These are phyloP conservation scores for Aspergillus nanangensis DNA, from an alignment of 495 filamentous ascomycete genomes.

Conservation along the genomic window DNA sequence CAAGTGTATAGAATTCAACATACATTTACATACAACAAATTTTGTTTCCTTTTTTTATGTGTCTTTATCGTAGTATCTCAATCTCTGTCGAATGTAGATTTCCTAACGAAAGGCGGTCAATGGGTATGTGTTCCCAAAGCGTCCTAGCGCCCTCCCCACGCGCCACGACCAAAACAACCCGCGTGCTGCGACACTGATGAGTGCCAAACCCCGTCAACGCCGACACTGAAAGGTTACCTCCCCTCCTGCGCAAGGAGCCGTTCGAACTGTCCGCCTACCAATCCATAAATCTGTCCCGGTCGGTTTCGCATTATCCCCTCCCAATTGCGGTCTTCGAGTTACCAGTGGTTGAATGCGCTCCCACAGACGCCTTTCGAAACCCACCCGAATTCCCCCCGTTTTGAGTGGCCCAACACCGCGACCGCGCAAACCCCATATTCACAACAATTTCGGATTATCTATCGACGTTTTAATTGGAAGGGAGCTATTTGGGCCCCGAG, in stretches of 20 bases:
- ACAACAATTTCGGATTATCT: not conserved
- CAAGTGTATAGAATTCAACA: too few species aligned
- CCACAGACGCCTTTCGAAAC: conserved; percentile 5
- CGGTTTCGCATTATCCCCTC: not conserved
- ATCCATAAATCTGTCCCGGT: not conserved
- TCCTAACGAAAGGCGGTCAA: too few species aligned
- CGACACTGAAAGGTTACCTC: conserved; percentile 5
- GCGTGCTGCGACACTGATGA: conserved; percentile 28
- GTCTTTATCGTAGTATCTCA: too few species aligned
- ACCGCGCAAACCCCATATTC: conserved; percentile 1
- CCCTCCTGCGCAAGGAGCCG: conserved; percentile 19
- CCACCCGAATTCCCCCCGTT: not conserved
- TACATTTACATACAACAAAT: too few species aligned
- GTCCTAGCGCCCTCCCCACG: conserved; percentile 38
- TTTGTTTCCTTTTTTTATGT: too few species aligned
- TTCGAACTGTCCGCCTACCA: not conserved
- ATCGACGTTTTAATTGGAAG: not conserved
- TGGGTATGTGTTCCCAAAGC: conserved; percentile 18
- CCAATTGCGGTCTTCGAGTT: conserved; percentile 6
- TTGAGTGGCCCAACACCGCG: not conserved
- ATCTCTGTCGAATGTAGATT: too few species aligned
- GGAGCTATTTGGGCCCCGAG: too few species aligned
- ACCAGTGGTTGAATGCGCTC: conserved; percentile 10
- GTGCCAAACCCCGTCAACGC: conserved; percentile 11
- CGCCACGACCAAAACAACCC: conserved; percentile 49